These are phyloP conservation scores for Xylariaceae sp. DNA, from an alignment of 2,329 filamentous ascomycete genomes.

Conservation along the genomic window DNA sequence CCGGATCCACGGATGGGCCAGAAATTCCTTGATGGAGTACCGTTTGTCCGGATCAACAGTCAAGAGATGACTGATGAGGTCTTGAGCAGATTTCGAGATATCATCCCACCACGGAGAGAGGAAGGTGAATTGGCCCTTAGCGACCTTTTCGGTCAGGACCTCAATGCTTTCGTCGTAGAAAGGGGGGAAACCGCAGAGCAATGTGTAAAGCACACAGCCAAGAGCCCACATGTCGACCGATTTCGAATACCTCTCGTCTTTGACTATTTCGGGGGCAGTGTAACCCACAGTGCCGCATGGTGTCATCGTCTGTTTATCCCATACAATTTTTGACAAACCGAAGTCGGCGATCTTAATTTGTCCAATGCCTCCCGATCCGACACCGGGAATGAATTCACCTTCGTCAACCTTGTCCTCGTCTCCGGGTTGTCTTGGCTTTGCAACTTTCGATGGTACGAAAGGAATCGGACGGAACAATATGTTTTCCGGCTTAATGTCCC, in stretches of 20 bases:
- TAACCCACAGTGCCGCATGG: conserved; percentile 98
- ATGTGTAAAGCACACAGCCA: conserved; percentile 91
- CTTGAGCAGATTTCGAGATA: conserved; percentile 90
- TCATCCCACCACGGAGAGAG: conserved; percentile 99
- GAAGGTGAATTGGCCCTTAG: conserved; percentile 94
- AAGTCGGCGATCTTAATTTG: conserved; percentile 98
- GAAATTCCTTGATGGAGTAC: conserved; percentile 87
- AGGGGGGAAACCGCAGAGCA: conserved; percentile 94
- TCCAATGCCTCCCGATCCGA: conserved; percentile 85
- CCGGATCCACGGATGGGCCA: conserved; percentile 90
- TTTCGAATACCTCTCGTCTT: conserved; percentile 97
- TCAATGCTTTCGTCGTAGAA: conserved; percentile 99
- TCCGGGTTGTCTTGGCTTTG: conserved; percentile 74
- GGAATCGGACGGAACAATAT: conserved; percentile 86
- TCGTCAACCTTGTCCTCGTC: conserved; percentile 98
- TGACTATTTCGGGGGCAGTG: conserved; percentile 96
- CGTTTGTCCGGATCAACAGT: conserved; percentile 94
- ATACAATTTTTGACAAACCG: conserved; percentile 93
- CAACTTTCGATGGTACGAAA: conserved; percentile 71
- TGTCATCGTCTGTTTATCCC: conserved; percentile 97
- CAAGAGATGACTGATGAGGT: conserved; percentile 86
- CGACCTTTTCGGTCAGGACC: conserved; percentile 94
- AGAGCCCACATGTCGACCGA: conserved; percentile 99
- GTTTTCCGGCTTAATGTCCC: conserved; percentile 98
- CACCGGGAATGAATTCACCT: conserved; percentile 79